phyloP scores from a whole-genome alignment of 1,284 basidiomycete genomes.

The Microbotryum lychnidis-dioicae region DNA sequence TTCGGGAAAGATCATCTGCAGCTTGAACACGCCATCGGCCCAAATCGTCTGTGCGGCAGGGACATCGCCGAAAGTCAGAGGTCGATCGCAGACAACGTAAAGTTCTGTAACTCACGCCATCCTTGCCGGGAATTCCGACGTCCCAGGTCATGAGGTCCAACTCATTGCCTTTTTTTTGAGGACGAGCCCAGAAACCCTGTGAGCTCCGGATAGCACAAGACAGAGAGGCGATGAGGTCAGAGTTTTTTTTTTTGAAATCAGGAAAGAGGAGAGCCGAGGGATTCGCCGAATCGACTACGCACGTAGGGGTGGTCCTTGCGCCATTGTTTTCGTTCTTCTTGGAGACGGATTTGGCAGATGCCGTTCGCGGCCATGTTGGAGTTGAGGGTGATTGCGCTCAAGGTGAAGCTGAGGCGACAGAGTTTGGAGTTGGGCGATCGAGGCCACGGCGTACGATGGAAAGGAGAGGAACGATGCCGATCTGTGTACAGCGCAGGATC shows the following conservation, averaged over 20 bases:
- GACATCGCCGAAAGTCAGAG: background rate
- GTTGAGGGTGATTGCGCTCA: too few relatives aligned
- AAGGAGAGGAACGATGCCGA: too few relatives aligned
- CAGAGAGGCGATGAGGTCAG: background rate
- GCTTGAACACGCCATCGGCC: conserved; percentile 91
- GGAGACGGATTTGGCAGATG: conserved; percentile 56
- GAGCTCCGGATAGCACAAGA: background rate
- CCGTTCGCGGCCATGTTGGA: conserved; percentile 4
- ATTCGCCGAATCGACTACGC: conserved; percentile 42
- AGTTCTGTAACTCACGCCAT: conserved; percentile 51
- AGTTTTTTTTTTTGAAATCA: background rate
- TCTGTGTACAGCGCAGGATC: too few relatives aligned
- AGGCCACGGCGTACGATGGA: too few relatives aligned
- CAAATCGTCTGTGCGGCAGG: conserved; percentile 69
- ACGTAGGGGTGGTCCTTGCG: conserved; percentile 98
- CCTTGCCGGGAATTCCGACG: conserved; percentile 54
- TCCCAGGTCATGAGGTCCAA: conserved; percentile 99
- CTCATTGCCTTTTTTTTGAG: conserved; percentile 53
- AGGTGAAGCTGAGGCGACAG: too few relatives aligned
- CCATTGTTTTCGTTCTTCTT: conserved; percentile 99
- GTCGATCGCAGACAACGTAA: background rate
- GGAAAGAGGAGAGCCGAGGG: background rate
- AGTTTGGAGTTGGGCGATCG: too few relatives aligned
- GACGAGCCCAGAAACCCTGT: conserved; percentile 28
- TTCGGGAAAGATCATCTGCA: conserved; percentile 89